phyloP scores from a whole-genome alignment of 2,329 filamentous ascomycete genomes.

The Lasiodiplodia hormozganensis region DNA sequence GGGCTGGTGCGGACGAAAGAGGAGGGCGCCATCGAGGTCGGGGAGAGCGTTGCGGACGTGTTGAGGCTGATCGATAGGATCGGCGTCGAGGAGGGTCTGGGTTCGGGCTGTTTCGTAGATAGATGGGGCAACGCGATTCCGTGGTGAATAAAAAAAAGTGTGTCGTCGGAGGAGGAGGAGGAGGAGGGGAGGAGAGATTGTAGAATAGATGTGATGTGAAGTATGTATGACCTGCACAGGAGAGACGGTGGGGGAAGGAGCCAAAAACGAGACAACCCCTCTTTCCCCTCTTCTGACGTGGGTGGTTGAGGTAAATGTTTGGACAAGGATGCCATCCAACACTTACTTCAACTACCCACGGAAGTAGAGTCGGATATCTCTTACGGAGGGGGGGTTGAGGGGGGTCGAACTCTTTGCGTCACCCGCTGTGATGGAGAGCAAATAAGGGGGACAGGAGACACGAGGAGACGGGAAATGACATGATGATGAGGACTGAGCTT shows the following conservation, averaged over 20 bases:
- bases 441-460: not conserved
- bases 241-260: no score
- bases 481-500: not conserved
- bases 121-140: slow-evolving; percentile 51
- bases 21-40: slow-evolving; percentile 51
- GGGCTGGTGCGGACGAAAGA: slow-evolving; percentile 53
- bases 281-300: no score
- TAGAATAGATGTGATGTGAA: not conserved
- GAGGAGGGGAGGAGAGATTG: not conserved
- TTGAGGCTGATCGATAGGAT: slow-evolving; percentile 47
- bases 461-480: not conserved
- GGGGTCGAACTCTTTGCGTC: no score
- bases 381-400: no score
- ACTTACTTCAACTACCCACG: no score
- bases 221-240: no score
- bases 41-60: slow-evolving; percentile 51
- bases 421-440: not conserved
- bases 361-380: no score
- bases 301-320: no score
- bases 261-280: no score
- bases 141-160: slow-evolving; percentile 42
- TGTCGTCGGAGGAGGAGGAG: no score
- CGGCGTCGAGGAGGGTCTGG: slow-evolving; percentile 28
- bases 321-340: no score
- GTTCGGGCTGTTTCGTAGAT: slow-evolving; percentile 50